Base-by-base conservation (phyloP, 2,329 filamentous ascomycete species). In the Fusarium sp. region DNA sequence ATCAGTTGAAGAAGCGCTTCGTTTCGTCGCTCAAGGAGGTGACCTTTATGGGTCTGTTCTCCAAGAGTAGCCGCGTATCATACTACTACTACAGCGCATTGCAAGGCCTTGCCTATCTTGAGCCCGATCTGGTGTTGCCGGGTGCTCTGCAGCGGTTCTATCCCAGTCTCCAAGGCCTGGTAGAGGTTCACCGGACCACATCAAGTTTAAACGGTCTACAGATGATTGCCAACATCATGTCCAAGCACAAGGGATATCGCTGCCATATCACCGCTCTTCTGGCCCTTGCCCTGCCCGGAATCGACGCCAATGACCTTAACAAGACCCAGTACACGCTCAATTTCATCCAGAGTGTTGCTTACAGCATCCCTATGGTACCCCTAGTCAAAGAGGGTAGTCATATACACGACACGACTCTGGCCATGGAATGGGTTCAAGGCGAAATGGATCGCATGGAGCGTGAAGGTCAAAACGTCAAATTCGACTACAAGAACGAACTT, bases 41-140 rank as follows among this genome's bases (percentile, higher is more conserved):
- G 50, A 94, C 94, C 6, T 99, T 98, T 80, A 98, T 99, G 95
- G 96, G 96, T 30, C 92, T 99, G 52, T 99, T 98, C 79, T 93
- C 95, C 57, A 99, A 99, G 86, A 97, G 95, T 79, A 91, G 90
- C 61, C 95, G 94, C 52, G 92, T 96, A 4, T 94, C 97, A 78
- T 95, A 92, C 79, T 97, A 95, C 83, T 97, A 95, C 70, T 90
- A 98, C 70, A 94, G 93, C 52, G 94, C 95, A 1, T 85, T 99
- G 52, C 95, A 98, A 79, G 93, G 93, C 58, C 84, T 99, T 57
- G 93, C 96, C 3, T 98, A 92, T 75, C 85, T 99, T 47, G 95
- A 99, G 78, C 97, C 96, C 1, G 91, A 94, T 73, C 85, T 98
- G 73, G 95, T 99, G 63, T 86, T 99, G 2, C 96, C 96, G 1